These are phyloP conservation scores for Penicillium sp. DNA, from an alignment of 2,329 filamentous ascomycete genomes.

Conservation along the genomic window DNA sequence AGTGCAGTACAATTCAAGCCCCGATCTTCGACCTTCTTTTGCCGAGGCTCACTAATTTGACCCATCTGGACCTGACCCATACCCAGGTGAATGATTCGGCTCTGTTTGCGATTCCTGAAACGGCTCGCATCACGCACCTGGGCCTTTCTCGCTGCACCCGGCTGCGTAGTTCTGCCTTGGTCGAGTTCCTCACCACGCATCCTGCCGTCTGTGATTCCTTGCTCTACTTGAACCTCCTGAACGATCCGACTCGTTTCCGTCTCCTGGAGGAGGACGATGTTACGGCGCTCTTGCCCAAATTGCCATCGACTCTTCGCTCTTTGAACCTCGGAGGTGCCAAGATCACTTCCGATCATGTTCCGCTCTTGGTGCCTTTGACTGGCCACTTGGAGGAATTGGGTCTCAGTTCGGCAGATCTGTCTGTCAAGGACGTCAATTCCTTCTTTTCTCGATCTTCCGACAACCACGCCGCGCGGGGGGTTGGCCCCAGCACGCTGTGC, in stretches of 20 bases:
- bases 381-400: conserved; percentile 72
- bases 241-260: conserved; percentile 66
- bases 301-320: conserved; percentile 64
- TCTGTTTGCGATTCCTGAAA: conserved; percentile 62
- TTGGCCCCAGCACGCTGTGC: conserved; percentile 47
- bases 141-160: conserved; percentile 71
- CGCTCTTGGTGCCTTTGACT: conserved; percentile 57
- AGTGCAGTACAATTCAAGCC: conserved; percentile 65
- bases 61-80: conserved; percentile 73
- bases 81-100: conserved; percentile 69
- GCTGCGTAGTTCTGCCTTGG: conserved; percentile 59
- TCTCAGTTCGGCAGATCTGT: conserved; percentile 60
- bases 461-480: conserved; percentile 13
- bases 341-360: conserved; percentile 60
- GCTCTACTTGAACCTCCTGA: conserved; percentile 66
- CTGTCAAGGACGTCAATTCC: conserved; percentile 58
- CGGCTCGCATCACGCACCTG: conserved; percentile 67
- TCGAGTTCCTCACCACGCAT: conserved; percentile 65
- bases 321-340: conserved; percentile 70
- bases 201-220: conserved; percentile 60
- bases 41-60: conserved; percentile 63
- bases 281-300: conserved; percentile 56
- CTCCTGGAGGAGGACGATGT: conserved; percentile 63
- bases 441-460: conserved; percentile 46
- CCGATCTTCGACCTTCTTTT: conserved; percentile 63